Evolutionary conservation across 768 basidiomycete species (phyloP).

Genomic region (Hydnomerulius pinastri): DNA sequence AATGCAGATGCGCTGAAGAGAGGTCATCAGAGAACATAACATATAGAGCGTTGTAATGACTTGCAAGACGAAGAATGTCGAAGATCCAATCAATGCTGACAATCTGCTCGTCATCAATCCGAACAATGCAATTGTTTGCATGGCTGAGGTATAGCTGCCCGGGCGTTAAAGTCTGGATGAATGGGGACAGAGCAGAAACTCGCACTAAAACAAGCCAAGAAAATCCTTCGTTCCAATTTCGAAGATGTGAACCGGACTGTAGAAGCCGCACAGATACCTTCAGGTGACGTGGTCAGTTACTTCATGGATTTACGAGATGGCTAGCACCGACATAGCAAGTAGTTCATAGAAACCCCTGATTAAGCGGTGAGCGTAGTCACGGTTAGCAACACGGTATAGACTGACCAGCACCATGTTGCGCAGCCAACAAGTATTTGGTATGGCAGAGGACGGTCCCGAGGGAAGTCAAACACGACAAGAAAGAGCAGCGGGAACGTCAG

Average conservation of each 20-base stretch:
- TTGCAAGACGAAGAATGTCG: constrained; percentile 55
- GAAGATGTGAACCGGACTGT: constrained; percentile 34
- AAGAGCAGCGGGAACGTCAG: constrained; percentile 63
- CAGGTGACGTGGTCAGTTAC: constrained; percentile 11
- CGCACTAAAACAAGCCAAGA: constrained; percentile 39
- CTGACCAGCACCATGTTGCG: constrained; percentile 68
- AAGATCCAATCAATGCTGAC: constrained; percentile 61
- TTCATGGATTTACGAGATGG: neutral
- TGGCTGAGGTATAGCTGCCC: constrained; percentile 32
- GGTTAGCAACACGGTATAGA: constrained; percentile 3
- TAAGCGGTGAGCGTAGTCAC: constrained; percentile 11
- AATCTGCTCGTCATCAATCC: constrained; percentile 67
- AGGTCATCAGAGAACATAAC: constrained; percentile 20
- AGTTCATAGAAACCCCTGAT: constrained; percentile 62
- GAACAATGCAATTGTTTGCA: constrained; percentile 68
- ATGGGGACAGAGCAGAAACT: neutral
- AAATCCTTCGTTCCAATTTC: constrained; percentile 47
- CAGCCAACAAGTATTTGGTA: constrained; percentile 65
- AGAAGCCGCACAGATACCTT: constrained; percentile 47
- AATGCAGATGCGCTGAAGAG: constrained; percentile 33
- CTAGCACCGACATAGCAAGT: constrained; percentile 41
- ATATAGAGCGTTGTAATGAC: constrained; percentile 24
- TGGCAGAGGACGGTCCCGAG: constrained; percentile 53
- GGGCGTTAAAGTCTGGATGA: constrained; percentile 5
- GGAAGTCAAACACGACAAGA: constrained; percentile 74